Conservation (phyloP, 148 eudicot species). For the Nepenthes mirabilis region DNA sequence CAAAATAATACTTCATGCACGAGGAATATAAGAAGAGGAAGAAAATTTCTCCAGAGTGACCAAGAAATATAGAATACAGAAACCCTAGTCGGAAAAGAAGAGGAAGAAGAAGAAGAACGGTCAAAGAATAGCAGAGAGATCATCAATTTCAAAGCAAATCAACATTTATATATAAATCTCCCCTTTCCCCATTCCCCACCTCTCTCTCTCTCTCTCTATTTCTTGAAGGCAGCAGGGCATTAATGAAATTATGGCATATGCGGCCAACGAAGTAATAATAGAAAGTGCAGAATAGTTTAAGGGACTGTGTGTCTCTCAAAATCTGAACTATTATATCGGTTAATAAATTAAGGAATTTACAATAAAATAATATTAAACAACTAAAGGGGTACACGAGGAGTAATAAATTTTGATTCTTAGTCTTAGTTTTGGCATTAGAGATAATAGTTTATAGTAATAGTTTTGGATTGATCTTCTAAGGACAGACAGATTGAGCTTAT, state of each 20-base stretch:
- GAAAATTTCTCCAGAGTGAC: neutral
- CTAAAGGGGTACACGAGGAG: no score
- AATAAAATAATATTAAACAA: no score
- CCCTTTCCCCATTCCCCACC: neutral
- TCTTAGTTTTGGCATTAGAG: neutral
- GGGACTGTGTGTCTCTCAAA: neutral
- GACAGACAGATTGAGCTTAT: neutral
- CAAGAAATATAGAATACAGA: neutral
- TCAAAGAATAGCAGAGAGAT: conserved; percentile 17
- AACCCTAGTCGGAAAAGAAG: neutral
- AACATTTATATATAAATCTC: conserved; percentile 7
- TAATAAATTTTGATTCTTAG: neutral
- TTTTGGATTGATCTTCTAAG: neutral
- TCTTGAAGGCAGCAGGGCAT: neutral
- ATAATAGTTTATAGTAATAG: neutral
- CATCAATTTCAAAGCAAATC: conserved; percentile 22
- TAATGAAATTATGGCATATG: neutral
- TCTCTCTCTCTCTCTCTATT: neutral
- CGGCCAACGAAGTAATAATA: neutral
- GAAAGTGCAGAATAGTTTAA: neutral
- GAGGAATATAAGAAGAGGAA: neutral
- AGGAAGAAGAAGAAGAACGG: conserved; percentile 9
- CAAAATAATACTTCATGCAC: neutral
- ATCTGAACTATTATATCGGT: neutral
- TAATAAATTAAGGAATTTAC: neutral